These are phyloP conservation scores for Bipolaris victoriae DNA, from an alignment of 2,329 filamentous ascomycete genomes.

Conservation along the genomic window DNA sequence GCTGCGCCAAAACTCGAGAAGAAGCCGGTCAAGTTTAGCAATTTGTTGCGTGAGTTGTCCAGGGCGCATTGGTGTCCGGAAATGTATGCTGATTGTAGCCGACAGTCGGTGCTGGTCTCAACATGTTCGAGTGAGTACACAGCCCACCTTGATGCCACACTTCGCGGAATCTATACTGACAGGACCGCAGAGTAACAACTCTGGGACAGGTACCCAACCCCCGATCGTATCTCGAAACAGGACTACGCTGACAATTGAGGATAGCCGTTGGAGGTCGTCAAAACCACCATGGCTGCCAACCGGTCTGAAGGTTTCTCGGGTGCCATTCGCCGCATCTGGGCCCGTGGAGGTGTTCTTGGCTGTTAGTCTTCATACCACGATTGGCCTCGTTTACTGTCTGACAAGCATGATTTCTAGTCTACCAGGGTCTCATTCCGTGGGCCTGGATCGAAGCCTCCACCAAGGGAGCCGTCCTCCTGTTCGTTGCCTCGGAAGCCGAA, in stretches of 20 bases:
- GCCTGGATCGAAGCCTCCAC: conserved; percentile 99
- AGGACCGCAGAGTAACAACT: conserved; percentile 63
- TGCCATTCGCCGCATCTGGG: conserved; percentile 87
- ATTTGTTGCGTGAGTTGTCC: conserved; percentile 74
- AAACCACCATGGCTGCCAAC: conserved; percentile 99
- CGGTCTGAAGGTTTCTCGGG: conserved; percentile 83
- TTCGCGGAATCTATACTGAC: conserved; percentile 15
- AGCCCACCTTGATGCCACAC: conserved; percentile 9
- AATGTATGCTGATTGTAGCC: conserved; percentile 35
- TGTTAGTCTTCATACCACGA: conserved; percentile 68
- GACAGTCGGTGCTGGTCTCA: conserved; percentile 83
- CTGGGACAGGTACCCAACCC: conserved; percentile 63
- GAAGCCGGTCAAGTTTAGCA: conserved; percentile 99
- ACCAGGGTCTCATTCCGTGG: conserved; percentile 93
- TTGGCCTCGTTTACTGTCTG: conserved; percentile 48
- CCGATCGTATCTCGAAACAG: background rate
- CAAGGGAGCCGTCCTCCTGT: conserved; percentile 98
- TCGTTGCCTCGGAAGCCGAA: conserved; percentile 97
- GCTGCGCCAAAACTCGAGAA: conserved; percentile 76
- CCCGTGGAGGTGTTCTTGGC: conserved; percentile 88
- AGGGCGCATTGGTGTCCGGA: background rate
- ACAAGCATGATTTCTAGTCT: conserved; percentile 66
- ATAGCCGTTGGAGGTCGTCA: conserved; percentile 95
- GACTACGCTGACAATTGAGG: conserved; percentile 57
- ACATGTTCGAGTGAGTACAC: conserved; percentile 81